A percentile compares a stretch with the other conserved stretches of the same genome.
These are phyloP conservation scores for Zygnema cylindricum DNA, from an alignment of 139 green algal species.

Conservation along the genomic window DNA sequence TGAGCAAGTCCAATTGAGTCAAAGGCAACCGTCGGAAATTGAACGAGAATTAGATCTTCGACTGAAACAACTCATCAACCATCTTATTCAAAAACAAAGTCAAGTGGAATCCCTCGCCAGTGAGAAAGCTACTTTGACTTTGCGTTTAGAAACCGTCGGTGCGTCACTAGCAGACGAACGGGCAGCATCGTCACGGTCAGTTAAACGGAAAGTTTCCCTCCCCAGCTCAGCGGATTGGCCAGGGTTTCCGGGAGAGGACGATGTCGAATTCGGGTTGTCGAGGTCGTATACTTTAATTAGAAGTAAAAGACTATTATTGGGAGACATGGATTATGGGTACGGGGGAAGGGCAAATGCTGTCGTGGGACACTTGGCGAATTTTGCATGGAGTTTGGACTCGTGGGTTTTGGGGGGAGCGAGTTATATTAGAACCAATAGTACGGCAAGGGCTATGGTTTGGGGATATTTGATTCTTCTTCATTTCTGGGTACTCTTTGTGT, in stretches of 20 bases:
- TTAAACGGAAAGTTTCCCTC: neutral
- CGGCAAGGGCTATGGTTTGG: constrained; percentile 13
- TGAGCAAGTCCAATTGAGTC: neutral
- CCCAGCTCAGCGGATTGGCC: neutral
- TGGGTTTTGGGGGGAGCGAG: constrained; percentile 17
- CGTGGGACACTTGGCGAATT: neutral
- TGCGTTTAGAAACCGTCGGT: constrained; percentile 27
- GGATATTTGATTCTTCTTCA: constrained; percentile 27
- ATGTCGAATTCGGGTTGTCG: constrained; percentile 9
- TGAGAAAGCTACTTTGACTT: constrained; percentile 39
- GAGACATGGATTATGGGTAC: constrained; percentile 21
- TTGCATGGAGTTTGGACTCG: constrained; percentile 17
- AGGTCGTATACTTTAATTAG: constrained; percentile 6
- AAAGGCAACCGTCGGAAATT: constrained; percentile 16
- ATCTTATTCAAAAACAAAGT: constrained; percentile 43
- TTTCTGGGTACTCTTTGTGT: constrained; percentile 41
- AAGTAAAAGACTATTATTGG: neutral
- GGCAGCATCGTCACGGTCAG: neutral
- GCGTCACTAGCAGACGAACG: neutral
- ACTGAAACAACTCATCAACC: constrained; percentile 39
- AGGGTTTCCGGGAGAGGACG: neutral
- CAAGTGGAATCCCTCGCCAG: constrained; percentile 43
- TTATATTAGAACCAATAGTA: neutral
- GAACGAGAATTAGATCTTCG: constrained; percentile 21
- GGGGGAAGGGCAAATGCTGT: constrained; percentile 16